Percentiles rank a stretch among this genome's conserved stretches.
Conservation (phyloP, 306 rosid species). For the Crataegus laevigata region DNA sequence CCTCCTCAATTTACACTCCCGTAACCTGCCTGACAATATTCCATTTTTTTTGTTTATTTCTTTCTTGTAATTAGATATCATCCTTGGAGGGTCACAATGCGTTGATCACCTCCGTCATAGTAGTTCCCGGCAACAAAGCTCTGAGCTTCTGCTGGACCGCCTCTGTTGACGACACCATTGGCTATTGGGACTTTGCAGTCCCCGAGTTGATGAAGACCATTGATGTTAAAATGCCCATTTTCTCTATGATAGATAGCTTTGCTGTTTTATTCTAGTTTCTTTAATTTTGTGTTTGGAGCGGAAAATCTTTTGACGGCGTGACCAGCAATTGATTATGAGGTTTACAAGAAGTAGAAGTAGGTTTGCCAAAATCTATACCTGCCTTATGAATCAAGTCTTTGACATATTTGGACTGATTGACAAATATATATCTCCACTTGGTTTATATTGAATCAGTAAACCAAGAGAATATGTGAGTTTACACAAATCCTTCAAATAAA, state of each 20-base stretch:
- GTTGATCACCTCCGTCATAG: conserved; percentile 56
- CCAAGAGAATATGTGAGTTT: too few species aligned
- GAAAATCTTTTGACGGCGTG: neutral
- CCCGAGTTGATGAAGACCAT: conserved; percentile 58
- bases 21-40: neutral
- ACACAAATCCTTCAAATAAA: too few species aligned
- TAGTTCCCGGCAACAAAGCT: conserved; percentile 39
- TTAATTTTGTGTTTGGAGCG: neutral
- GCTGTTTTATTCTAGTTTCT: neutral
- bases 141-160: conserved; percentile 75
- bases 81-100: conserved; percentile 68
- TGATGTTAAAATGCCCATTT: conserved; percentile 45
- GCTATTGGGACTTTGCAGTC: conserved; percentile 69
- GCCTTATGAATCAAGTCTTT: too few species aligned
- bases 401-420: too few species aligned
- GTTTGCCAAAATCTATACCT: too few species aligned
- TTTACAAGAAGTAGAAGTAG: too few species aligned
- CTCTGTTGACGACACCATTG: conserved; percentile 72
- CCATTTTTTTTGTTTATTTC: neutral
- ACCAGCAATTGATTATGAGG: too few species aligned
- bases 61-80: conserved; percentile 16
- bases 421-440: too few species aligned
- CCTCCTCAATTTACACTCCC: neutral
- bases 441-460: too few species aligned
- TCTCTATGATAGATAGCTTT: conserved; percentile 53